phyloP scores from a whole-genome alignment of 129 eudicot species.

The Flaveria ramosissima region DNA sequence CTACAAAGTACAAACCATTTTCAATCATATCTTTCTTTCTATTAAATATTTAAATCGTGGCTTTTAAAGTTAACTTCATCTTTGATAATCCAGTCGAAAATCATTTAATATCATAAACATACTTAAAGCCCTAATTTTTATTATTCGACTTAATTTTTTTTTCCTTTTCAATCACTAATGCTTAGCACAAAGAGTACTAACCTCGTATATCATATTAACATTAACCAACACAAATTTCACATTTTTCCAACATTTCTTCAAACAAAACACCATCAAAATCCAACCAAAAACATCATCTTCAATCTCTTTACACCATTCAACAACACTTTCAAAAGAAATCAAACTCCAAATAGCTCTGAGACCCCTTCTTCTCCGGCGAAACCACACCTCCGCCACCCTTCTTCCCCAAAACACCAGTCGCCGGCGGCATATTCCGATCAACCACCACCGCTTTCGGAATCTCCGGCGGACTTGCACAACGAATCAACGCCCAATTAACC shows the following conservation, averaged over 20 bases:
- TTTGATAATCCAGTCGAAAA: no score
- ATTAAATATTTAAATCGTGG: no score
- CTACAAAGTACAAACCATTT: no score
- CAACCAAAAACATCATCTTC: constrained; percentile 7
- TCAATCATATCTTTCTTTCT: no score
- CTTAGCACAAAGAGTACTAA: background rate
- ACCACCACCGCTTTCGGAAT: constrained; percentile 71
- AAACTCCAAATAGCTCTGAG: constrained; percentile 75
- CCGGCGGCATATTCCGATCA: constrained; percentile 47
- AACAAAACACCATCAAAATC: constrained; percentile 28
- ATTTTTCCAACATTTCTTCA: constrained; percentile 19
- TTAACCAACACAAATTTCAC: constrained; percentile 30
- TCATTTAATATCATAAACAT: no score
- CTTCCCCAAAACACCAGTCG: constrained; percentile 45
- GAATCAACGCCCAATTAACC: constrained; percentile 91
- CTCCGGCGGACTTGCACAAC: constrained; percentile 94
- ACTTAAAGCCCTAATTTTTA: no score
- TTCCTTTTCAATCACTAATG: no score
- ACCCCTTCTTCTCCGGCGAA: constrained; percentile 56
- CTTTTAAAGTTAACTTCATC: no score
- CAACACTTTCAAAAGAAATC: constrained; percentile 64
- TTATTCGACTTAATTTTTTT: no score
- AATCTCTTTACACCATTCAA: constrained; percentile 13
- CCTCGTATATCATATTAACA: constrained; percentile 19
- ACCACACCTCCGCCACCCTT: constrained; percentile 36